Conservation (phyloP, 2,329 filamentous ascomycete species). For the Sarocladium kiliense region DNA sequence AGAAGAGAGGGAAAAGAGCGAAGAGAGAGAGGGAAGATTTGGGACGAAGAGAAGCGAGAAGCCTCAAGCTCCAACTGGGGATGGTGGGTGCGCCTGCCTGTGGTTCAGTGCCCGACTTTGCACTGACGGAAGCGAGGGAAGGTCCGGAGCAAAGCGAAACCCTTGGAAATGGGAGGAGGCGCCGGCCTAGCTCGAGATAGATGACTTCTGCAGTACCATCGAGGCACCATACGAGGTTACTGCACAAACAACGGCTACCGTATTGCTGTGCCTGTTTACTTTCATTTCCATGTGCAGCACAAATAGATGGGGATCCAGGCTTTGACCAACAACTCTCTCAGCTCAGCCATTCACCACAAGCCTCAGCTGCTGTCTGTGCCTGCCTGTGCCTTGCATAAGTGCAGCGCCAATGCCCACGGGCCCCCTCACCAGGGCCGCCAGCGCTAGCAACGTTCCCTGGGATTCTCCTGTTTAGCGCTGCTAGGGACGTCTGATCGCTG, state of each 20-base stretch:
- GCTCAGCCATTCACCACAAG: no score
- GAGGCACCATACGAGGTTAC: neutral
- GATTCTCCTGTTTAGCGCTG: neutral
- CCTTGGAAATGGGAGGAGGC: neutral
- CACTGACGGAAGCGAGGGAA: neutral
- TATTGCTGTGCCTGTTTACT: no score
- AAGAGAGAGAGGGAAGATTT: neutral
- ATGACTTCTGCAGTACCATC: neutral
- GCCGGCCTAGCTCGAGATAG: neutral
- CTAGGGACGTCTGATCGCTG: constrained; percentile 2
- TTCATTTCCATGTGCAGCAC: no score
- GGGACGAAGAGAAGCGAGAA: neutral
- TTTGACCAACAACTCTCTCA: no score
- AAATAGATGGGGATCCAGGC: no score
- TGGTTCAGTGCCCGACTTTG: neutral
- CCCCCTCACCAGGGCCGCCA: no score
- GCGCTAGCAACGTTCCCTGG: neutral
- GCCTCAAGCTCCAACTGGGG: neutral
- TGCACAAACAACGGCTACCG: neutral
- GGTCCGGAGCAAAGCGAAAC: neutral
- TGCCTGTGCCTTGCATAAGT: neutral
- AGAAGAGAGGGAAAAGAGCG: neutral
- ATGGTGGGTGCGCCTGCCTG: neutral
- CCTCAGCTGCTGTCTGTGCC: neutral
- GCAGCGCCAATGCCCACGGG: neutral